Evolutionary conservation across 176 grass and related monocot species (phyloP).

Genomic region (Urochloa ruziziensis): DNA sequence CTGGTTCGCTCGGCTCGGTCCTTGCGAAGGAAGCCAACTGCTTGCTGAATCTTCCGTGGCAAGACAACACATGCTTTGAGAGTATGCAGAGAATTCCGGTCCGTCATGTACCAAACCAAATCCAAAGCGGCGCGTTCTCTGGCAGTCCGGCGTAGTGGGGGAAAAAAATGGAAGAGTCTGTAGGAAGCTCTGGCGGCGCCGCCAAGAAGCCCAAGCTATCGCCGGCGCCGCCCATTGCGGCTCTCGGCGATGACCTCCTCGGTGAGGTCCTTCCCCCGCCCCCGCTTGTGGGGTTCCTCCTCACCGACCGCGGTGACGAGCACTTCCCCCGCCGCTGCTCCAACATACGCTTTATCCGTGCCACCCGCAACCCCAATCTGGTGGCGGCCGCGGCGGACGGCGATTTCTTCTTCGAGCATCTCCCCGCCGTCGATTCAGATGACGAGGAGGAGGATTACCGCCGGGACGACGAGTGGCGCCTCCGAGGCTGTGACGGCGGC

Average conservation of each 20-base stretch:
- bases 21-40: too few relatives aligned
- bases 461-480: background rate
- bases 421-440: background rate
- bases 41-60: too few relatives aligned
- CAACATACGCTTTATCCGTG: background rate
- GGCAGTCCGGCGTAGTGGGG: too few relatives aligned
- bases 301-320: constrained; percentile 1
- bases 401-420: background rate
- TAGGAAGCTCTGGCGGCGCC: background rate
- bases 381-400: background rate
- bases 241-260: background rate
- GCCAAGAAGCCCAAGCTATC: background rate
- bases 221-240: background rate
- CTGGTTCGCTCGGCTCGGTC: too few relatives aligned
- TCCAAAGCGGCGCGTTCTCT: too few relatives aligned
- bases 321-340: background rate
- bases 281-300: constrained; percentile 6
- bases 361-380: background rate
- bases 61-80: too few relatives aligned
- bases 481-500: constrained; percentile 4
- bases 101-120: too few relatives aligned
- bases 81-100: too few relatives aligned
- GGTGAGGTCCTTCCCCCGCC: background rate
- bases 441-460: background rate
- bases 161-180: background rate